phyloP scores from a whole-genome alignment of 1,139 yeast species.

The Suhomyces atakaporum region DNA sequence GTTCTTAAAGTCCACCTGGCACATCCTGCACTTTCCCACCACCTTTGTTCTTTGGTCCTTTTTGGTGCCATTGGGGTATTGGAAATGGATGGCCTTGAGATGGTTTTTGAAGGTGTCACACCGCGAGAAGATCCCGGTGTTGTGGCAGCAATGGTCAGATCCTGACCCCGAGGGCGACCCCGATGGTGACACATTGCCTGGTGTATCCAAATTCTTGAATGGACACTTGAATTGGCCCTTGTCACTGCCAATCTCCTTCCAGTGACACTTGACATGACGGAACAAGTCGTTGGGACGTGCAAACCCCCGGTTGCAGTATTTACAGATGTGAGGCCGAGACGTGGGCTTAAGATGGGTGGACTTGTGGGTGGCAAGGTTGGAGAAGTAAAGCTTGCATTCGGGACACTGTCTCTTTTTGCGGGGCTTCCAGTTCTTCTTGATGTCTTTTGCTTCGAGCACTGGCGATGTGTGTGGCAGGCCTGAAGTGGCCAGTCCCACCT shows the following conservation, averaged over 20 bases:
- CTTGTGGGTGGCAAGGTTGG: slow-evolving; percentile 83
- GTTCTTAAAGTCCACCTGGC: slow-evolving; percentile 61
- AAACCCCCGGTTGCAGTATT: slow-evolving; percentile 78
- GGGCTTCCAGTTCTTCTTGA: slow-evolving; percentile 40
- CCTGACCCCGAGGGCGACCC: too few relatives aligned
- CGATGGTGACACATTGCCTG: slow-evolving; percentile 10
- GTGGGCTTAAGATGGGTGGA: slow-evolving; percentile 77
- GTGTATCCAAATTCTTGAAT: slow-evolving; percentile 28
- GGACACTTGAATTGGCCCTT: slow-evolving; percentile 53
- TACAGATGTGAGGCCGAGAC: slow-evolving; percentile 76
- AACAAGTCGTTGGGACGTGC: slow-evolving; percentile 84
- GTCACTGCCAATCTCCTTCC: slow-evolving; percentile 62
- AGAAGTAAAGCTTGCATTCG: slow-evolving; percentile 71
- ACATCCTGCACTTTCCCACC: slow-evolving; percentile 74
- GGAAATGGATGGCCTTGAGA: slow-evolving; percentile 84
- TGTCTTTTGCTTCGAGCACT: slow-evolving; percentile 9
- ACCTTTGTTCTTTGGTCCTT: slow-evolving; percentile 72
- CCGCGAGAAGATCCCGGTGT: slow-evolving; percentile 79
- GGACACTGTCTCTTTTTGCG: slow-evolving; percentile 85
- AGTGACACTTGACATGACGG: slow-evolving; percentile 82
- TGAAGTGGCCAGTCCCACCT: slow-evolving; percentile 11
- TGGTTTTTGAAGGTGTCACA: slow-evolving; percentile 94
- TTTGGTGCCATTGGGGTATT: slow-evolving; percentile 83
- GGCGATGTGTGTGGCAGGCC: slow-evolving; percentile 10
- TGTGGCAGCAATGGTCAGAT: slow-evolving; percentile 64